phyloP scores from a whole-genome alignment of 2,329 filamentous ascomycete species.

The Cladosporium cucumerinum region DNA sequence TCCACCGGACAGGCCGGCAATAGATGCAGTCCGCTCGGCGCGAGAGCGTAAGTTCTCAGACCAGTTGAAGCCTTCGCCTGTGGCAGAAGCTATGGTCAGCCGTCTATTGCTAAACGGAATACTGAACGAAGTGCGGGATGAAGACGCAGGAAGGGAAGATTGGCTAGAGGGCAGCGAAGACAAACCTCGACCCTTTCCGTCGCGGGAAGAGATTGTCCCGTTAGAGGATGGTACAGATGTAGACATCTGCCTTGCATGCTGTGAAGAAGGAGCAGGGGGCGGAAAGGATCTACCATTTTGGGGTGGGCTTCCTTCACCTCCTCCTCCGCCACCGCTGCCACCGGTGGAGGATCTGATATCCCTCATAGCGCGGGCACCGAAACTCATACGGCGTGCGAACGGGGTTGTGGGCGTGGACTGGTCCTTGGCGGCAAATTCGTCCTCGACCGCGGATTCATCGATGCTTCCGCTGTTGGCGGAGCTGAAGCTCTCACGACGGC shows the following conservation, averaged over 20 bases:
- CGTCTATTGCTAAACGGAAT: constrained; percentile 18
- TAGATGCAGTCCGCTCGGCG: constrained; percentile 66
- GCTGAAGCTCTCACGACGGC: constrained; percentile 43
- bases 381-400: constrained; percentile 82
- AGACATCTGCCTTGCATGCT: constrained; percentile 22
- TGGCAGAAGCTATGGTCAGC: constrained; percentile 42
- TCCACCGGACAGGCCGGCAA: constrained; percentile 40
- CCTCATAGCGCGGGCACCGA: constrained; percentile 75
- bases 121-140: constrained; percentile 32
- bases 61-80: constrained; percentile 96
- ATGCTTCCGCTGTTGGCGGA: constrained; percentile 42
- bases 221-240: constrained; percentile 25
- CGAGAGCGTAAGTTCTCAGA: constrained; percentile 90
- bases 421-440: constrained; percentile 54
- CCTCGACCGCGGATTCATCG: constrained; percentile 51
- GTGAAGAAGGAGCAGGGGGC: constrained; percentile 26
- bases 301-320: constrained; percentile 29
- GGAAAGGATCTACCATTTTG: constrained; percentile 36
- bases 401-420: constrained; percentile 62
- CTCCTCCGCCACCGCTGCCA: constrained; percentile 42
- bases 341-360: constrained; percentile 59
- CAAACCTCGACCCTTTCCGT: constrained; percentile 57
- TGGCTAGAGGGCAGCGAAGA: constrained; percentile 38
- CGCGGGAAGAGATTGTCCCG: constrained; percentile 49
- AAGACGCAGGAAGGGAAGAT: constrained; percentile 10